Percentiles rank a stretch among this genome's conserved stretches.
Evolutionary conservation across 129 eudicot species (phyloP).

Genomic region (Calendula officinalis): DNA sequence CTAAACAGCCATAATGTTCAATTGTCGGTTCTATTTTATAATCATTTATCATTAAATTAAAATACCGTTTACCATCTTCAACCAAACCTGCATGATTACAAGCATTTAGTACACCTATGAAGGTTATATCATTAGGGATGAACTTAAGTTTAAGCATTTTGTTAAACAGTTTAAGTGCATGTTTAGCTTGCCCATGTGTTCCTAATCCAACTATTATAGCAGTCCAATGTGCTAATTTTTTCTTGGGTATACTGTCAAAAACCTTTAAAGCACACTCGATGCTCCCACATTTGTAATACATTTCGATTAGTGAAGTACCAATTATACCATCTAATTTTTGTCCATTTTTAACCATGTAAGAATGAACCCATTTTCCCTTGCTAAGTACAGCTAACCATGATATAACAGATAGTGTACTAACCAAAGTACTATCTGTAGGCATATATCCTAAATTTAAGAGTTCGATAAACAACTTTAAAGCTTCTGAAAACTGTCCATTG

Average conservation of each 20-base stretch:
- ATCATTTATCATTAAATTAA: constrained; percentile 57
- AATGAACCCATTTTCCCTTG: constrained; percentile 44
- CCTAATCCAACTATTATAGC: constrained; percentile 46
- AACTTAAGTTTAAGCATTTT: constrained; percentile 32
- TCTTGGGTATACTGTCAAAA: constrained; percentile 30
- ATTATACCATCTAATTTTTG: constrained; percentile 36
- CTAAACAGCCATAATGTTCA: constrained; percentile 86
- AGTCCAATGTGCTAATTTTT: constrained; percentile 48
- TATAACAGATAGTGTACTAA: constrained; percentile 40
- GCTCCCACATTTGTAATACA: constrained; percentile 50
- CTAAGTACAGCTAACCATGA: constrained; percentile 34
- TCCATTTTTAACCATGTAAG: constrained; percentile 37
- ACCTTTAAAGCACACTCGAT: constrained; percentile 37
- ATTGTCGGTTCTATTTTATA: constrained; percentile 60
- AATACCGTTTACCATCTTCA: constrained; percentile 47
- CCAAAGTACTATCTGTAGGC: constrained; percentile 45
- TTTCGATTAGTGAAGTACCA: constrained; percentile 38
- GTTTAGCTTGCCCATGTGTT: constrained; percentile 37
- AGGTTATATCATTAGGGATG: constrained; percentile 42
- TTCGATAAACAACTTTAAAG: constrained; percentile 31
- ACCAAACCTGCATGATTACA: constrained; percentile 91
- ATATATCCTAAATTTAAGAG: constrained; percentile 25
- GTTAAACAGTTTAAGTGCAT: constrained; percentile 35
- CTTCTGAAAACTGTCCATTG: constrained; percentile 32
- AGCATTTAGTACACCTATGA: constrained; percentile 56